Percentiles rank a stretch among this genome's conserved stretches.
Evolutionary conservation across 2,329 filamentous ascomycete species (phyloP).

Genomic region (Fusarium fujikuroi): DNA sequence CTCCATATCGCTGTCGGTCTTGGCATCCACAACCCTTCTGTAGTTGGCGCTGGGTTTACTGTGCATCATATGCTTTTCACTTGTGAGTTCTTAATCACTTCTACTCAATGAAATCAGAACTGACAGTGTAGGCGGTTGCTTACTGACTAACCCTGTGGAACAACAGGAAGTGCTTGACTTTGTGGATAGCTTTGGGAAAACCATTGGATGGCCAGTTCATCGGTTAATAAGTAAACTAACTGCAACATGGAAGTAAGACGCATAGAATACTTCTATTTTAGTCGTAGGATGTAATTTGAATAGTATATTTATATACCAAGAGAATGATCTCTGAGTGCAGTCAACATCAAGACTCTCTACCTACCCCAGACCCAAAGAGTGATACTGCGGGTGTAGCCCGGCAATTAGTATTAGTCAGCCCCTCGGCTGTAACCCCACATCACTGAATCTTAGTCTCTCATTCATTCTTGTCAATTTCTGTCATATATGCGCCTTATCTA

Average conservation of each 20-base stretch:
- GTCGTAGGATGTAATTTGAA: too few relatives aligned
- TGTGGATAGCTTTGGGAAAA: neutral
- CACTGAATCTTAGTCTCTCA: rapidly evolving
- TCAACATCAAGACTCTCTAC: neutral
- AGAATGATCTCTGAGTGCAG: too few relatives aligned
- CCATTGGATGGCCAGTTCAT: neutral
- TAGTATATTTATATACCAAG: too few relatives aligned
- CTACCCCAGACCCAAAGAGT: neutral
- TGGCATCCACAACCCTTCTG: neutral
- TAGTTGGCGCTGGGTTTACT: neutral
- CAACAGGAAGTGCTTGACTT: neutral
- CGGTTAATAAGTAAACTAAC: rapidly evolving
- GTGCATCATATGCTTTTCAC: neutral
- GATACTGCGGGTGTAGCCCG: rapidly evolving
- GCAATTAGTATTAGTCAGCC: neutral
- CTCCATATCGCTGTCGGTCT: neutral
- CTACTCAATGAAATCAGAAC: rapidly evolving
- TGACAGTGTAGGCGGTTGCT: neutral
- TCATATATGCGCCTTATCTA: neutral
- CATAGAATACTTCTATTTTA: too few relatives aligned
- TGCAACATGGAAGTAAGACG: neutral
- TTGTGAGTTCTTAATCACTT: neutral
- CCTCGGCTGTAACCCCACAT: neutral
- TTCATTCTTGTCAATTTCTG: neutral
- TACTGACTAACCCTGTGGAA: neutral